Evolutionary conservation across 2,329 filamentous ascomycete species (phyloP).

Genomic region (Emericellopsis atlantica): DNA sequence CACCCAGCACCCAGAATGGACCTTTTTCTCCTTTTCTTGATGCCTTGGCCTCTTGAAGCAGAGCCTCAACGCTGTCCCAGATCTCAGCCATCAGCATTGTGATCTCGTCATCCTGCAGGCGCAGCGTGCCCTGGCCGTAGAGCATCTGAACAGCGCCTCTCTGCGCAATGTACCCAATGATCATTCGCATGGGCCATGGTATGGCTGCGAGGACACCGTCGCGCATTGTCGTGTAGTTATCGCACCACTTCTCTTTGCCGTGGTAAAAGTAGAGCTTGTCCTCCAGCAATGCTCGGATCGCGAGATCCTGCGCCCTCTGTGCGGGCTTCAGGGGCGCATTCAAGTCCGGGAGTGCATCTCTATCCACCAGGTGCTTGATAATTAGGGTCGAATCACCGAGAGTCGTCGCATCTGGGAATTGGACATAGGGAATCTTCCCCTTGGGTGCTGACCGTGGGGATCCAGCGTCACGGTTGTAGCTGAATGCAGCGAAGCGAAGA

Average conservation of each 20-base stretch:
- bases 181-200: conserved; percentile 35
- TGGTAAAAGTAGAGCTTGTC: conserved; percentile 48
- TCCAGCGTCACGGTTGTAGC: conserved; percentile 32
- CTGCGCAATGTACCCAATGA: conserved; percentile 38
- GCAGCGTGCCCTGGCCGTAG: conserved; percentile 41
- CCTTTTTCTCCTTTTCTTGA: conserved; percentile 5
- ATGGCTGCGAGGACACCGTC: conserved; percentile 31
- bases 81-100: conserved; percentile 29
- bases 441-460: conserved; percentile 31
- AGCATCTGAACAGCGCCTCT: conserved; percentile 28
- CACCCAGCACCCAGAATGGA: conserved; percentile 46
- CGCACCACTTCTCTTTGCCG: conserved; percentile 40
- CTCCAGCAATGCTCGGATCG: conserved; percentile 41
- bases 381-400: conserved; percentile 46
- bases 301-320: conserved; percentile 34
- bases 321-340: conserved; percentile 25
- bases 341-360: conserved; percentile 28
- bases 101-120: conserved; percentile 37
- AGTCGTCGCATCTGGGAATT: conserved; percentile 10
- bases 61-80: conserved; percentile 36
- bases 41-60: conserved; percentile 25
- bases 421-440: conserved; percentile 49
- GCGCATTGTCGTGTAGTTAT: conserved; percentile 48
- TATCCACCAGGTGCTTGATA: conserved; percentile 21
- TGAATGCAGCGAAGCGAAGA: conserved; percentile 36